phyloP scores from a whole-genome alignment of 2,329 filamentous ascomycete species.

The Alternaria sp. region DNA sequence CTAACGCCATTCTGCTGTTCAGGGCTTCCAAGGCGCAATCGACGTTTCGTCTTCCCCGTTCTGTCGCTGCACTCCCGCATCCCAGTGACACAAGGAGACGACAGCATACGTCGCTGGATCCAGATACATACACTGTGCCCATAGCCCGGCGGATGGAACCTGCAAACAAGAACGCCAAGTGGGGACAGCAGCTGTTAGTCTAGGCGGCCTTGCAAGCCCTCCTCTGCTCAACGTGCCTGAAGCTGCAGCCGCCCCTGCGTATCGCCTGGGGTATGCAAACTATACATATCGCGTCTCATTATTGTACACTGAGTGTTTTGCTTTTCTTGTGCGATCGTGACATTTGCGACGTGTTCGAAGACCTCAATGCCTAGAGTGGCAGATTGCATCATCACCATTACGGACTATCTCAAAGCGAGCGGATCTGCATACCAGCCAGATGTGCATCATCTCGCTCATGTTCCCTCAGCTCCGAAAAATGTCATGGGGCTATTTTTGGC shows the following conservation, averaged over 20 bases:
- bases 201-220: constrained; percentile 12
- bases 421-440: neutral
- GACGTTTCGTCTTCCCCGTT: neutral
- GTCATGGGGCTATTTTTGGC: constrained; percentile 22
- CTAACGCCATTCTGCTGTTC: neutral
- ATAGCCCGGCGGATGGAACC: neutral
- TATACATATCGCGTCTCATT: neutral
- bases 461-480: constrained; percentile 12
- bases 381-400: neutral
- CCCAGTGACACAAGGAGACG: neutral
- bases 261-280: neutral
- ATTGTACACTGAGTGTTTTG: neutral
- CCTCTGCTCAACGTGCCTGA: neutral
- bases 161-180: constrained; percentile 6
- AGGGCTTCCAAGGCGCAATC: neutral
- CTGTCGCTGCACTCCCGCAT: neutral
- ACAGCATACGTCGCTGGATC: neutral
- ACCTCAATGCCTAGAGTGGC: neutral
- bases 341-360: neutral
- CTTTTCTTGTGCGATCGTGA: neutral
- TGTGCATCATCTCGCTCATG: neutral
- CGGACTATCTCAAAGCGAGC: neutral
- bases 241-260: constrained; percentile 1
- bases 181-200: constrained; percentile 9
- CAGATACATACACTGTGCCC: neutral